Percentiles rank a stretch among this genome's conserved stretches.
Evolutionary conservation across 345 rosid genomes (phyloP).

Genomic region (Citrus cavaleriei): DNA sequence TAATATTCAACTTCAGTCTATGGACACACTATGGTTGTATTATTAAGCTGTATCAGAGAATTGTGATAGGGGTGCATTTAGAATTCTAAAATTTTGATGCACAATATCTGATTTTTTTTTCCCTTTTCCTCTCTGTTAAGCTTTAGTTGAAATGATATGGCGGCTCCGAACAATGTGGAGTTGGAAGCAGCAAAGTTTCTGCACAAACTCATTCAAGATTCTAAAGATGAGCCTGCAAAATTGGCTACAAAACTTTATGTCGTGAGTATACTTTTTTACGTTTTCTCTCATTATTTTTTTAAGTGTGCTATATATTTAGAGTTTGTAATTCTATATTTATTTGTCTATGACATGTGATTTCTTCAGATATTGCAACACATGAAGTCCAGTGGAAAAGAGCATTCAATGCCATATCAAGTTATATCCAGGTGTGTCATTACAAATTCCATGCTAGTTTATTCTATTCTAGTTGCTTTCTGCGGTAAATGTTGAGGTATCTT

Average conservation of each 20-base stretch:
- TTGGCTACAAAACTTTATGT: conserved; percentile 93
- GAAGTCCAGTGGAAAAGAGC: conserved; percentile 97
- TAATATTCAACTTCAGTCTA: neutral
- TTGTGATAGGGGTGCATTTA: neutral
- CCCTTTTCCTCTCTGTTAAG: neutral
- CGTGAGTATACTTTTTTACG: conserved; percentile 34
- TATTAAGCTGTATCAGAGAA: neutral
- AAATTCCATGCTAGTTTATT: neutral
- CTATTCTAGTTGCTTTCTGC: neutral
- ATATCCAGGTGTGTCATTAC: conserved; percentile 70
- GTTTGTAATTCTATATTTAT: neutral
- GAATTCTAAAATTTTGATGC: neutral
- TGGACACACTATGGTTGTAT: neutral
- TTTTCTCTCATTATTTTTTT: conserved; percentile 4
- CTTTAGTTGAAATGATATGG: conserved; percentile 42
- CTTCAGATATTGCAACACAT: conserved; percentile 92
- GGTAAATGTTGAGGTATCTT: neutral
- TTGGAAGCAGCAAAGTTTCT: conserved; percentile 97
- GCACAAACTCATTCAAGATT: conserved; percentile 96
- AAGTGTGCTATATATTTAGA: neutral
- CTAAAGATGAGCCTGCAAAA: conserved; percentile 92
- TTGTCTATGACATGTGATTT: conserved; percentile 13
- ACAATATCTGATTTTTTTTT: neutral
- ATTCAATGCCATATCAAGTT: conserved; percentile 99
- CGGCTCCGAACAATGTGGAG: conserved; percentile 84